Evolutionary conservation across 805 yeast species (phyloP).

Genomic region (Kodamaea restingae): DNA sequence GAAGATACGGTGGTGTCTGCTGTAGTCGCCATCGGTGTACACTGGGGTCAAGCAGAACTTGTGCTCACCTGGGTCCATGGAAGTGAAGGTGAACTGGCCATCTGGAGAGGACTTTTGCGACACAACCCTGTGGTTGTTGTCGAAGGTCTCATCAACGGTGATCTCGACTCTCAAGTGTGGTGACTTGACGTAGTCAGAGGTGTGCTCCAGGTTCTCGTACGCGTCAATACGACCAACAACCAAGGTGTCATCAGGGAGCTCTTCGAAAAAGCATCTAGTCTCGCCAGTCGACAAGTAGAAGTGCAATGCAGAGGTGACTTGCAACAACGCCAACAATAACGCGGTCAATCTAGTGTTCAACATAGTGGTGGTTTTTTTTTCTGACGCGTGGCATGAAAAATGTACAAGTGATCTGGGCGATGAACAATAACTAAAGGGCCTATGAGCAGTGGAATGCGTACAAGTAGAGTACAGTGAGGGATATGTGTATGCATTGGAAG

Average conservation of each 20-base stretch:
- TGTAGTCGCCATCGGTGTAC: slow-evolving; percentile 67
- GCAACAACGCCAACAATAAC: slow-evolving; percentile 11
- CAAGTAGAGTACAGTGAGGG: no score
- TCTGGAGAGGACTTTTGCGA: slow-evolving; percentile 56
- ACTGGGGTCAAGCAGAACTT: slow-evolving; percentile 62
- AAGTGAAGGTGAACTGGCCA: slow-evolving; percentile 76
- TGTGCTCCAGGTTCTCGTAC: slow-evolving; percentile 50
- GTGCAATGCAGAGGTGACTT: slow-evolving; percentile 51
- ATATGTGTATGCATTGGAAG: no score
- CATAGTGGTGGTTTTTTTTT: slow-evolving; percentile 3
- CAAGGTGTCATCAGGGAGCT: slow-evolving; percentile 70
- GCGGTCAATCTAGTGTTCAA: slow-evolving; percentile 5
- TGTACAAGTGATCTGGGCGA: no score
- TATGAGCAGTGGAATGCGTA: no score
- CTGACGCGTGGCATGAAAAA: slow-evolving; percentile 8
- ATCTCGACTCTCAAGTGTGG: slow-evolving; percentile 58
- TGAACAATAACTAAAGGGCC: no score
- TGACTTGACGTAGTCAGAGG: slow-evolving; percentile 47
- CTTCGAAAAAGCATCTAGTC: slow-evolving; percentile 79
- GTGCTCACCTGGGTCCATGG: slow-evolving; percentile 83
- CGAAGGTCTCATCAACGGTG: slow-evolving; percentile 73
- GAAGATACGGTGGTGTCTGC: slow-evolving; percentile 61
- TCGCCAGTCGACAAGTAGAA: slow-evolving; percentile 76
- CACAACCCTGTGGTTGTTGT: slow-evolving; percentile 74
- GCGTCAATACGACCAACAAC: slow-evolving; percentile 75